phyloP scores from a whole-genome alignment of 208 protist species.

The Crithidia brevicula region DNA sequence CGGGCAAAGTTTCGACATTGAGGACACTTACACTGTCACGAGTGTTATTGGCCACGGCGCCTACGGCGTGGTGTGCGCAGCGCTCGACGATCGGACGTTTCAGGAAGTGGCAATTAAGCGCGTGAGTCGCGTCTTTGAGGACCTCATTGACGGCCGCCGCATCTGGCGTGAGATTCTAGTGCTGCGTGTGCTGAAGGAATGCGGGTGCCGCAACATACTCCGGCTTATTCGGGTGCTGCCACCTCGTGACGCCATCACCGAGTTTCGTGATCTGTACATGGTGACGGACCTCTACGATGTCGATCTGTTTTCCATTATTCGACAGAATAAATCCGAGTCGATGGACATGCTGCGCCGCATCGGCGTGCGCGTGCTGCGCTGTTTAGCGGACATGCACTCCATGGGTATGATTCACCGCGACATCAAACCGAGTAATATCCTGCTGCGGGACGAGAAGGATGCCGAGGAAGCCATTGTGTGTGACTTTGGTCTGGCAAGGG shows the following conservation, averaged over 20 bases:
- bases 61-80: slow-evolving; percentile 90
- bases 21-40: slow-evolving; percentile 87
- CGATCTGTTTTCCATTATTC: slow-evolving; percentile 92
- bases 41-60: slow-evolving; percentile 87
- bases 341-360: slow-evolving; percentile 92
- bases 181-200: slow-evolving; percentile 89
- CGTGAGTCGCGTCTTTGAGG: slow-evolving; percentile 95
- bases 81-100: slow-evolving; percentile 76
- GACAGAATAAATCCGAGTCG: slow-evolving; percentile 53
- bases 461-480: slow-evolving; percentile 91
- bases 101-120: slow-evolving; percentile 98
- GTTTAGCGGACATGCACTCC: slow-evolving; percentile 96
- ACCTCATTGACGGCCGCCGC: slow-evolving; percentile 95
- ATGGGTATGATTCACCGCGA: slow-evolving; percentile 98
- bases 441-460: slow-evolving; percentile 85
- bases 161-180: slow-evolving; percentile 97
- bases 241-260: slow-evolving; percentile 63
- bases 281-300: slow-evolving; percentile 94
- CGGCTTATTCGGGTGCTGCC: slow-evolving; percentile 72
- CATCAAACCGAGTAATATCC: slow-evolving; percentile 96
- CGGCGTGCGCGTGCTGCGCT: slow-evolving; percentile 95
- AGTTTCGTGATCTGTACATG: slow-evolving; percentile 90
- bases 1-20: slow-evolving; percentile 87
- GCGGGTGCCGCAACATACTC: slow-evolving; percentile 95
- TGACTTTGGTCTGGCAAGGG: slow-evolving; percentile 93